These are phyloP conservation scores for Curvularia eragrostidis DNA, from an alignment of 2,329 filamentous ascomycete genomes.

Conservation along the genomic window DNA sequence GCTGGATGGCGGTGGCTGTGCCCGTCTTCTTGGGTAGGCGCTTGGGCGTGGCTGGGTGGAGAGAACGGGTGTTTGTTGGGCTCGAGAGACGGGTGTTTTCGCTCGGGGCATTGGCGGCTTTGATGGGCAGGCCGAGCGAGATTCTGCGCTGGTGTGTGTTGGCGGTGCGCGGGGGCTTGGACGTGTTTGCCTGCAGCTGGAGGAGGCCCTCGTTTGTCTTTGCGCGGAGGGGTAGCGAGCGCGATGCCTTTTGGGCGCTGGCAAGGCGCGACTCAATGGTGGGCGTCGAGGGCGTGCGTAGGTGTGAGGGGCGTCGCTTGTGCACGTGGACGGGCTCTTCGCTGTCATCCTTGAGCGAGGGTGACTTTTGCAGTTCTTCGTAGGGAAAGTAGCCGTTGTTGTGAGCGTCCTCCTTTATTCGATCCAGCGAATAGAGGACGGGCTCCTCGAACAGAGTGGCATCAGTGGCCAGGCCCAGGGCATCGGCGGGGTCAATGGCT, in stretches of 20 bases:
- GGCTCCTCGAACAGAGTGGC: conserved; percentile 32
- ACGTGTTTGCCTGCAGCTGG: conserved; percentile 26
- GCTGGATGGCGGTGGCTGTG: conserved; percentile 15
- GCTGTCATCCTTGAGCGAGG: conserved; percentile 16
- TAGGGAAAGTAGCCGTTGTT: conserved; percentile 23
- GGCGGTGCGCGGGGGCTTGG: conserved; percentile 19
- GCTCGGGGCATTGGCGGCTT: conserved; percentile 9
- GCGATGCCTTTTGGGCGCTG: conserved; percentile 18
- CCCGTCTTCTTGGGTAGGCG: conserved; percentile 16
- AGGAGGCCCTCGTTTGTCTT: conserved; percentile 33
- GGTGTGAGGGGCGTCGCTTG: conserved; percentile 24
- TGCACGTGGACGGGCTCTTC: conserved; percentile 17
- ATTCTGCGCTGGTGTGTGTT: conserved; percentile 29
- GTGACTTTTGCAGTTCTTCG: conserved; percentile 19
- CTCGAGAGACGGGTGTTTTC: conserved; percentile 13
- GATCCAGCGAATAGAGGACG: conserved; percentile 26
- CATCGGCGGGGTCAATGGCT: conserved; percentile 20
- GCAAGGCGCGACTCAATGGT: conserved; percentile 23
- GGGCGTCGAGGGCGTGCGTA: conserved; percentile 24
- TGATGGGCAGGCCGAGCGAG: conserved; percentile 32
- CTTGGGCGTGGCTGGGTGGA: conserved; percentile 10
- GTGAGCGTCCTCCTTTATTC: conserved; percentile 19
- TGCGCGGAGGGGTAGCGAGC: conserved; percentile 21
- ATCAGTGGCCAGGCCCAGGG: conserved; percentile 25
- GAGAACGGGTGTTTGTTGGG: conserved; percentile 15